Percentiles rank a stretch among this genome's conserved stretches.
phyloP scores from a whole-genome alignment of 306 rosid species.

The Fragaria iinumae region DNA sequence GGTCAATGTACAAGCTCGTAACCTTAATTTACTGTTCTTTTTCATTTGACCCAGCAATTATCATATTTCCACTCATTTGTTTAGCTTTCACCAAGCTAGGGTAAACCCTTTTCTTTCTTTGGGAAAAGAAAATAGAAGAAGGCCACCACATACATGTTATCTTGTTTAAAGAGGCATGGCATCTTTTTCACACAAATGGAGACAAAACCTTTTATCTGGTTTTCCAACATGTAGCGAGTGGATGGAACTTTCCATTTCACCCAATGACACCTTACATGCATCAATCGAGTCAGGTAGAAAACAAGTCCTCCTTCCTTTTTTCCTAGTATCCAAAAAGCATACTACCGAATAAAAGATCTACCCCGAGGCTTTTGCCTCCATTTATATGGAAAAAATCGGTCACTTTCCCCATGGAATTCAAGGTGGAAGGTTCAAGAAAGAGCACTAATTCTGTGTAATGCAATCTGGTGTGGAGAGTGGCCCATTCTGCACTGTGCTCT shows the following conservation, averaged over 20 bases:
- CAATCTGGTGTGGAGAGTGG: not conserved
- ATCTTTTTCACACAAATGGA: conserved; percentile 10
- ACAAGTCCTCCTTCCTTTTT: not conserved
- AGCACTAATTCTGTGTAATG: not conserved
- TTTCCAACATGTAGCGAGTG: conserved; percentile 5
- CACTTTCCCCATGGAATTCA: not conserved
- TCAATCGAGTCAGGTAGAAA: not conserved
- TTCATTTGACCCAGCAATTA: not conserved
- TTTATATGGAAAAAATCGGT: not conserved
- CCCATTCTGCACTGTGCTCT: not conserved
- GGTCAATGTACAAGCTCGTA: not conserved
- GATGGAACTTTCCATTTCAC: conserved; percentile 7
- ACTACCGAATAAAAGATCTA: not conserved
- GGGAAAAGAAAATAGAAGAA: not conserved
- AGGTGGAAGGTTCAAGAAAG: not conserved
- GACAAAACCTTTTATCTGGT: not conserved
- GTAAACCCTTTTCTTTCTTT: not conserved
- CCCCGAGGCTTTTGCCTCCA: not conserved
- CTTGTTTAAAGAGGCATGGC: conserved; percentile 8
- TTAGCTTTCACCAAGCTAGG: not conserved
- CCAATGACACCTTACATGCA: not conserved
- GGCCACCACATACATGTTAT: not conserved
- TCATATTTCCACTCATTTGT: not conserved
- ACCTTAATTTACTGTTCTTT: not conserved
- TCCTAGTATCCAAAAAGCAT: not conserved